A percentile compares a stretch with the other conserved stretches of the same genome.
phyloP scores from a whole-genome alignment of 192 early-diverging fungal species.

The Rhizophagus sp. region DNA sequence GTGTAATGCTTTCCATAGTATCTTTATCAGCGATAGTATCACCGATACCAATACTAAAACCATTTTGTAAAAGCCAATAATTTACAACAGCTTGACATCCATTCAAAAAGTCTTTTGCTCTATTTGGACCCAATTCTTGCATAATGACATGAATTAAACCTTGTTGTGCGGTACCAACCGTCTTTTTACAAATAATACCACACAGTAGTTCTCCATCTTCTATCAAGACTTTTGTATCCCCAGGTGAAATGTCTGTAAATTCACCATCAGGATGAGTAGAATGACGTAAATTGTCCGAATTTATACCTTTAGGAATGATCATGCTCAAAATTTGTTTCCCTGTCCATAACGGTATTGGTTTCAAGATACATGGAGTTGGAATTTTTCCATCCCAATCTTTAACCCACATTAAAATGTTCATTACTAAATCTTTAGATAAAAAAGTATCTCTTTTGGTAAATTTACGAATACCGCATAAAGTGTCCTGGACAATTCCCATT shows the following conservation, averaged over 20 bases:
- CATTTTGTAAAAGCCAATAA: slow-evolving; percentile 92
- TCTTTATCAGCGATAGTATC: slow-evolving; percentile 90
- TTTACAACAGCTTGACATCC: slow-evolving; percentile 91
- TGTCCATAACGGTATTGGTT: slow-evolving; percentile 97
- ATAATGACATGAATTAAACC: slow-evolving; percentile 95
- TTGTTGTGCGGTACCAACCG: slow-evolving; percentile 82
- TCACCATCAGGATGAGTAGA: slow-evolving; percentile 82
- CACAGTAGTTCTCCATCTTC: slow-evolving; percentile 91
- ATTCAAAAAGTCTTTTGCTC: slow-evolving; percentile 88
- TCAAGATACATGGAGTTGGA: slow-evolving; percentile 91
- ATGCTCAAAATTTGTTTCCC: slow-evolving; percentile 95
- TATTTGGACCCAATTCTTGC: slow-evolving; percentile 89
- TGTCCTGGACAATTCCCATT: slow-evolving; percentile 99
- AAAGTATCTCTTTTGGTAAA: slow-evolving; percentile 95
- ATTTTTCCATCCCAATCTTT: slow-evolving; percentile 94
- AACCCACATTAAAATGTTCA: slow-evolving; percentile 95
- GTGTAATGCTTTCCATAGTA: slow-evolving; percentile 80
- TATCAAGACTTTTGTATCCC: slow-evolving; percentile 89
- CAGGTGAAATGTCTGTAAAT: slow-evolving; percentile 73
- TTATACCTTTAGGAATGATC: slow-evolving; percentile 93
- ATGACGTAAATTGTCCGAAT: slow-evolving; percentile 72
- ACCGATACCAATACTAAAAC: slow-evolving; percentile 97
- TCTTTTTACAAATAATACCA: slow-evolving; percentile 95
- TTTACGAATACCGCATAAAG: slow-evolving; percentile 92
- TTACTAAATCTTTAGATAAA: slow-evolving; percentile 83